Conservation (phyloP, 2,329 filamentous ascomycete species). For the Colletotrichum sp. region DNA sequence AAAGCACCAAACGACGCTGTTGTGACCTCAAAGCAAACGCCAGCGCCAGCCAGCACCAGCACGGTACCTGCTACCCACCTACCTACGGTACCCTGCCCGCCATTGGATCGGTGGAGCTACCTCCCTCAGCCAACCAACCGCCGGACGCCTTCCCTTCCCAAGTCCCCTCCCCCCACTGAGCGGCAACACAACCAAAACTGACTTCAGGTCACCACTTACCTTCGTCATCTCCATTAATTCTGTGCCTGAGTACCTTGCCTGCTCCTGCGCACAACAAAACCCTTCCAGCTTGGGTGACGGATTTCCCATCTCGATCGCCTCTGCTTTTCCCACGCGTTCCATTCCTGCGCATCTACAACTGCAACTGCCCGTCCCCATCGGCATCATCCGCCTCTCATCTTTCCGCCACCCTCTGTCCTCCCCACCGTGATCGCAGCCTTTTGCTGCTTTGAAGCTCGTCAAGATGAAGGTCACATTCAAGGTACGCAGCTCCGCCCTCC, state of each 20-base stretch:
- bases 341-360: neutral
- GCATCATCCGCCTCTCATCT: neutral
- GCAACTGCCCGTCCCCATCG: neutral
- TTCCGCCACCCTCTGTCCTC: neutral
- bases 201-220: constrained; percentile 22
- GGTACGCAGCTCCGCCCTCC: constrained; percentile 43
- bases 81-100: neutral
- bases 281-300: neutral
- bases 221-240: constrained; percentile 24
- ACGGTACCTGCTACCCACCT: neutral
- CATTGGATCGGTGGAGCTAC: neutral
- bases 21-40: neutral
- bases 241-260: neutral
- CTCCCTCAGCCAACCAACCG: constrained; percentile 20
- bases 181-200: constrained; percentile 20
- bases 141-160: neutral
- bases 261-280: constrained; percentile 17
- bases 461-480: constrained; percentile 74
- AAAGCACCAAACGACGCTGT: neutral
- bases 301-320: constrained; percentile 15
- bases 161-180: constrained; percentile 5
- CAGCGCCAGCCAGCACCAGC: neutral
- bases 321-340: constrained; percentile 3
- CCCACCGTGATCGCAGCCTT: constrained; percentile 22
- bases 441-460: constrained; percentile 42